A percentile compares a stretch with the other conserved stretches of the same genome.
These are phyloP conservation scores for Ascochyta koolunga DNA, from an alignment of 2,329 filamentous ascomycete genomes.

Conservation along the genomic window DNA sequence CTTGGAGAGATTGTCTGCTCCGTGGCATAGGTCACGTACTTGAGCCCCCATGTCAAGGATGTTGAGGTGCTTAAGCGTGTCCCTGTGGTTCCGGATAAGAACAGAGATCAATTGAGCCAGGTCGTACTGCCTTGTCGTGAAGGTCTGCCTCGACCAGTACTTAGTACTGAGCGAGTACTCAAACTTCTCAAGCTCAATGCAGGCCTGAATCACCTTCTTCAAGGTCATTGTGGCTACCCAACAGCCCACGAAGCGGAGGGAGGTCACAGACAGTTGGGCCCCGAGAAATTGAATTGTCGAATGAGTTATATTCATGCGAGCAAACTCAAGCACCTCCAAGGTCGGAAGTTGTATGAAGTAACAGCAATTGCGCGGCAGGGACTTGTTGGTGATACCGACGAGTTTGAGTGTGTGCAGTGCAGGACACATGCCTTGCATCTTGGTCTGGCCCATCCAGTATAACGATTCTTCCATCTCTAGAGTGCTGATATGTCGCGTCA, in stretches of 20 bases:
- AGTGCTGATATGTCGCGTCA: too few relatives aligned
- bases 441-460: too few relatives aligned
- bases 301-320: too few relatives aligned
- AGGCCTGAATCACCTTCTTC: not conserved
- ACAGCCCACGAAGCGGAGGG: not conserved
- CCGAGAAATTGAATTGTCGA: too few relatives aligned
- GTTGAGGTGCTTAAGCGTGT: too few relatives aligned
- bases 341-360: not conserved
- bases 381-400: not conserved
- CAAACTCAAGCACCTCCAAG: too few relatives aligned
- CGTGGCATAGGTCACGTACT: too few relatives aligned
- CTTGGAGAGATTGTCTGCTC: too few relatives aligned
- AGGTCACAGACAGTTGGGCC: not conserved
- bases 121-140: not conserved
- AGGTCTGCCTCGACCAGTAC: not conserved
- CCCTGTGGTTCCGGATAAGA: too few relatives aligned
- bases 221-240: not conserved
- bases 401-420: not conserved
- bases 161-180: not conserved
- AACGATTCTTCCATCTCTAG: too few relatives aligned
- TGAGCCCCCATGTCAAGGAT: too few relatives aligned
- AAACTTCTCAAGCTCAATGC: not conserved
- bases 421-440: not conserved
- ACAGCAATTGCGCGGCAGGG: not conserved
- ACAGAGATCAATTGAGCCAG: too few relatives aligned